Percentiles rank a stretch among this genome's conserved stretches.
These are phyloP conservation scores for Hymenoscyphus infarciens DNA, from an alignment of 2,329 filamentous ascomycete genomes.

Conservation along the genomic window DNA sequence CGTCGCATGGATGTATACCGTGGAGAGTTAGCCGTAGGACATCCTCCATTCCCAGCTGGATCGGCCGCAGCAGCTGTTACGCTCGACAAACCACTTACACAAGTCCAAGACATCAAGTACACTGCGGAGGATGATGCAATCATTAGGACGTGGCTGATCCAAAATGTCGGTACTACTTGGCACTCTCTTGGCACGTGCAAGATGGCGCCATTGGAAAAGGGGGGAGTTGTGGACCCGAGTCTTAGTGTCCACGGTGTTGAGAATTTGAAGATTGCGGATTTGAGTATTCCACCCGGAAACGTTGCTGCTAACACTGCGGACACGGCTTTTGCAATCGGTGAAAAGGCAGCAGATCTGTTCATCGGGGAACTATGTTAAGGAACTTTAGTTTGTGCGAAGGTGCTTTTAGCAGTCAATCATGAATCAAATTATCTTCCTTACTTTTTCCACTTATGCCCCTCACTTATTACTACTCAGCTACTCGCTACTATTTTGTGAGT, in stretches of 20 bases:
- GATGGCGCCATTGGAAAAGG: constrained; percentile 36
- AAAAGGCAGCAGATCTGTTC: constrained; percentile 38
- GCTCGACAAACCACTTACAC: constrained; percentile 4
- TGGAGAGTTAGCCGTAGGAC: constrained; percentile 40
- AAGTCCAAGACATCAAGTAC: constrained; percentile 37
- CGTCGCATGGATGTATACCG: constrained; percentile 50
- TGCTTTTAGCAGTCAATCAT: no score
- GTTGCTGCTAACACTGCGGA: constrained; percentile 43
- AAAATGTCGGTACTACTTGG: constrained; percentile 37
- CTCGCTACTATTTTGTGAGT: no score
- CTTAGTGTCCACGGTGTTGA: constrained; percentile 37
- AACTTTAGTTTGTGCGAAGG: no score
- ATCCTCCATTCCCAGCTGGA: constrained; percentile 41
- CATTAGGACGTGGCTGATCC: constrained; percentile 39
- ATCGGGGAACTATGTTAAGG: constrained; percentile 31
- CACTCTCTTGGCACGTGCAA: constrained; percentile 39
- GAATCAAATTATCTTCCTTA: no score
- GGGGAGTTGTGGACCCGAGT: constrained; percentile 36
- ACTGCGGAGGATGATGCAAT: constrained; percentile 28
- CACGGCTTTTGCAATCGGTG: constrained; percentile 40
- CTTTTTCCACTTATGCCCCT: no score
- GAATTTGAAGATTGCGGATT: constrained; percentile 40
- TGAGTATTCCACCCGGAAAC: constrained; percentile 38
- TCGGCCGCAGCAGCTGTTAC: constrained; percentile 38
- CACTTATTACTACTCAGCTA: no score